These are phyloP conservation scores for Globisporangium emineosum DNA, from an alignment of 352 stramenopile genomes.

Conservation along the genomic window DNA sequence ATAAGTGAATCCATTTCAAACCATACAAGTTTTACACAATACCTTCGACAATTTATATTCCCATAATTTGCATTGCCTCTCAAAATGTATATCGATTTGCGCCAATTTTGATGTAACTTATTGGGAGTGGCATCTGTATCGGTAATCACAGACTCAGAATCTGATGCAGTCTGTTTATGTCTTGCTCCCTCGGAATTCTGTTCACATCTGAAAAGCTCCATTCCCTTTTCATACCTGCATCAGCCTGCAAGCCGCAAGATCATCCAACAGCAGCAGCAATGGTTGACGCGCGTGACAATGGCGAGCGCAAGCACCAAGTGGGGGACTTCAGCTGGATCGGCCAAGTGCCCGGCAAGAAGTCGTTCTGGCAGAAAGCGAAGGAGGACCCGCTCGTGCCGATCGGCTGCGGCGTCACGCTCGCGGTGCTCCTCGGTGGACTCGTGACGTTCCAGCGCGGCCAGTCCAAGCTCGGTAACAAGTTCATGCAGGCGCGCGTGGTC, in stretches of 20 bases:
- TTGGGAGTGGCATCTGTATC: too few relatives aligned
- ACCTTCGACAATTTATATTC: too few relatives aligned
- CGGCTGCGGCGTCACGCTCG: slow-evolving; percentile 59
- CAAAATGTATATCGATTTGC: too few relatives aligned
- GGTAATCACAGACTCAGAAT: too few relatives aligned
- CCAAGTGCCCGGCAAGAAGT: slow-evolving; percentile 58
- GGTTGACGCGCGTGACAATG: not conserved
- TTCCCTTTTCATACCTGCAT: not conserved
- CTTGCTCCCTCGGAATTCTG: not conserved
- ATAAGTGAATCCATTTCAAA: too few relatives aligned
- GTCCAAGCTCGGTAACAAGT: slow-evolving; percentile 75
- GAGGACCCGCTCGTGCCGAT: slow-evolving; percentile 79
- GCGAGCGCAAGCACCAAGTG: slow-evolving; percentile 21
- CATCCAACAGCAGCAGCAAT: not conserved
- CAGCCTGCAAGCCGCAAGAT: not conserved
- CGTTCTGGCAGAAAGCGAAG: slow-evolving; percentile 54
- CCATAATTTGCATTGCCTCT: too few relatives aligned
- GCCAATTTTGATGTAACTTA: too few relatives aligned
- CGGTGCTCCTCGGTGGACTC: slow-evolving; percentile 65
- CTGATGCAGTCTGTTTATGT: too few relatives aligned
- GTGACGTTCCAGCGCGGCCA: slow-evolving; percentile 67
- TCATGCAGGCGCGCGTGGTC: slow-evolving; percentile 82
- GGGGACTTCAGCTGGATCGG: slow-evolving; percentile 73
- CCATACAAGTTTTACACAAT: too few relatives aligned
- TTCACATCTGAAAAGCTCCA: not conserved